Base-by-base conservation (phyloP, 345 rosid species). In the Anastatica hierochuntica region DNA sequence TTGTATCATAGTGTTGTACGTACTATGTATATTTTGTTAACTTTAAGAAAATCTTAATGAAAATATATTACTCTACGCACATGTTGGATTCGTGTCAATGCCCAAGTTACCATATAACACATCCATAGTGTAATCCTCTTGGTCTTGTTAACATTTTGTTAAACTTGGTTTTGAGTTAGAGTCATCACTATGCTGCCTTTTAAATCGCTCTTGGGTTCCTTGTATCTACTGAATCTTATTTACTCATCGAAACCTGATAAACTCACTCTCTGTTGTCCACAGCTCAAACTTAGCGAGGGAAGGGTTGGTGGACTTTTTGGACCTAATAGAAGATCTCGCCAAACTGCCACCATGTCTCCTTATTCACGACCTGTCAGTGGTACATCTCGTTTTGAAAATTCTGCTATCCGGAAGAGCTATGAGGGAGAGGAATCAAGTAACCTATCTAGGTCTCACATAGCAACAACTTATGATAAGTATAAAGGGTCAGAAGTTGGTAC, bases 261-360 rank as follows among this genome's bases (percentile, higher is more conserved):
- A 43, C n/a, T 46, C 52, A 7, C n/a, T 61, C 13, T 26, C 19
- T 61, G 54, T 55, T 56, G 14, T 49, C 18, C 66, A 13, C 64
- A 77, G 80, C 56, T 67, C 56, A 67, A 51, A 58, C 66, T 74
- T 53, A 72, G 72, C 53, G 67, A 64, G 14, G 38, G 62, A 39
- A 43, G 69, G 64, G 76, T 62, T 65, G 67, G 20, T 56, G 85
- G 82, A 67, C 73, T 84, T 56, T 84, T 73, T 43, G 96, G 95
- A 68, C 94, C 98, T 54, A 70, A 75, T 57, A 81, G 79, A 53
- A 77, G 85, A 65, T 13, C 66, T 57, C 75, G 72, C 31, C 79
- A 74, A 40, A 65, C 51, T 41, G 53, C 35, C 38, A 53, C 52
- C 36, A 73, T 59, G 60, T 78, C 75, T 64, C 58, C 68, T 46